Evolutionary conservation across 768 basidiomycete species (phyloP), one percentile per base, ranked within the genome.

Genomic region (Tricholoma terreum): DNA sequence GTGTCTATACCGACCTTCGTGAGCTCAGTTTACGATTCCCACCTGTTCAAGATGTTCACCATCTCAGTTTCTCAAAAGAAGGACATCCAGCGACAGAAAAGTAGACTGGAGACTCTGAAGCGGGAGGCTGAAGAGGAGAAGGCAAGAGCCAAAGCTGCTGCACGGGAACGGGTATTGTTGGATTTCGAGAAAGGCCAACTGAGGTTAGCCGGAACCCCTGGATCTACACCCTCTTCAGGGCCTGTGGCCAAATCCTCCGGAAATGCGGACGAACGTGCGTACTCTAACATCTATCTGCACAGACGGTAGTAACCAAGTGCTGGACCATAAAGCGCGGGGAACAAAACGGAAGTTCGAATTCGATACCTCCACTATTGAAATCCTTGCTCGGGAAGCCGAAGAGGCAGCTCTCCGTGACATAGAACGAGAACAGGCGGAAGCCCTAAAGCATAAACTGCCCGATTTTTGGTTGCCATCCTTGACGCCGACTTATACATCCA

Each of bases 401-500:
- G 92, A 95, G 57, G 87, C 85, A 17, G 97, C 97, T 0, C 74
- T 95, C 50, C 80, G 80, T 31, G 76, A 87, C 64, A 92, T 98
- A 48, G 91, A 94, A 67, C 79, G 80, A 33, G 94, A 97, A 69
- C 90, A 92, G 62, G 87, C 89, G 0, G 93, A 94, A 60, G 82
- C 88, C 3, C 75, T 96, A 56, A 90, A 88, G 58, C 82, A 84
- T 58, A 97, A 98, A 70, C 81, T 98, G 2, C 94, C 97, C 2
- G 94, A 97, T 65, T 99, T 97, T 69, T 99, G 97, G 97, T 78
- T 99, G 36, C 94, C 94, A 2, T 94, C 91, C 0, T 74, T 98
- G 22, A 94, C 95, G 0, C 95, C 95, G 0, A 95, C 82, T 45
- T 84, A 90, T 71, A 74, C 82, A 21, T 77, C 89, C 31, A 77